Base-by-base conservation (phyloP, 2,329 filamentous ascomycete genomes). In the Alternaria sp. region DNA sequence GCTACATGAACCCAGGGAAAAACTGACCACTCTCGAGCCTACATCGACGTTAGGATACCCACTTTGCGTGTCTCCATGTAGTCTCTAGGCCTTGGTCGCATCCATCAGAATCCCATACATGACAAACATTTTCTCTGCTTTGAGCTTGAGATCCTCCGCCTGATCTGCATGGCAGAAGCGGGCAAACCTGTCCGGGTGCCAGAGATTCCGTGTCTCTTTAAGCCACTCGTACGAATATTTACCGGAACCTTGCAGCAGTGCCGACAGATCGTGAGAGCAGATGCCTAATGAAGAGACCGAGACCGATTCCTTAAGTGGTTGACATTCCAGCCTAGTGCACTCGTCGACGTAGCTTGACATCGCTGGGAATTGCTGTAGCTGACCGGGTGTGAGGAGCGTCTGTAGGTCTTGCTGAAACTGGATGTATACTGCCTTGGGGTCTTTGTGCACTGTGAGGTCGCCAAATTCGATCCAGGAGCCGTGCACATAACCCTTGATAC, bases 171-270 rank as follows among this genome's bases (percentile, higher is more conserved):
- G 65, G 63, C 75, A 76, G 57, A 62, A 71, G 47, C 71, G 68
- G 30, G 67, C 71, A 47, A 79, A 78, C 26, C 68, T 72, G 47
- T 79, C 77, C 33, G 77, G 77, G 43, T 79, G 77, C 74, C 75
- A 79, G 30, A 71, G 47, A 58, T 70, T 73, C 15, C 77, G 68
- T 47, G 71, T 66, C 11, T 70, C 64, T 60, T 75, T 77, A 26
- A 79, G 66, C 64, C 70, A 74, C 15, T 69, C 68, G 28, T 66
- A 62, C 1, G 64, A 69, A 49, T 72, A 76, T 4, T 47, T 20
- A 3, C 66, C 72, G 8, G 74, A 75, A 6, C 72, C 75, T n/a
- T 66, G 43, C 41, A 79, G 62, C 23, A 79, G 51, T 21, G 51
- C 58, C 41, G 60, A 56, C 43, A 79, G 50, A 50, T 78, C 73